These are phyloP conservation scores for Aspergillus amoenus DNA, from an alignment of 2,329 filamentous ascomycete genomes.

Conservation along the genomic window DNA sequence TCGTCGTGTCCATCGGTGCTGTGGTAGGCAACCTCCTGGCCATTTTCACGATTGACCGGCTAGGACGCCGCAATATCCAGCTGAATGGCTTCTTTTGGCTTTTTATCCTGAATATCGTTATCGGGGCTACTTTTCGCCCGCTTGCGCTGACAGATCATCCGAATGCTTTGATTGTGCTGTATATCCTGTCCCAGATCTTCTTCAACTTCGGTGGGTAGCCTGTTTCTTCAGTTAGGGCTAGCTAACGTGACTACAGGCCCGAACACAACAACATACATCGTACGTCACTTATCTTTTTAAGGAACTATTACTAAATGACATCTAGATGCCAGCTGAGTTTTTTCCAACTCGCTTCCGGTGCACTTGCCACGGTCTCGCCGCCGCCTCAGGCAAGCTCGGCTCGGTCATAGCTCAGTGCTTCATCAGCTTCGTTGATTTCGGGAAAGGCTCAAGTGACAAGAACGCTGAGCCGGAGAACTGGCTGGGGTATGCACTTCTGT, in stretches of 20 bases:
- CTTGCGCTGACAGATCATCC: conserved; percentile 1
- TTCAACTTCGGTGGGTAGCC: conserved; percentile 39
- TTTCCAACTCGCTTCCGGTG: conserved; percentile 52
- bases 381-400: conserved; percentile 49
- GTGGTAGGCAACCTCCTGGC: conserved; percentile 33
- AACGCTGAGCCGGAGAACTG: conserved; percentile 1
- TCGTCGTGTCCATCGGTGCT: conserved; percentile 33
- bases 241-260: conserved; percentile 12
- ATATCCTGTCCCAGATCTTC: conserved; percentile 40
- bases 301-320: too few relatives aligned
- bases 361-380: conserved; percentile 49
- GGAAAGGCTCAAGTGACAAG: neutral
- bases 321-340: conserved; percentile 47
- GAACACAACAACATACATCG: conserved; percentile 34
- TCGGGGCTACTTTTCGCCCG: conserved; percentile 11
- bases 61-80: conserved; percentile 35
- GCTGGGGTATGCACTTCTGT: conserved; percentile 16
- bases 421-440: conserved; percentile 13
- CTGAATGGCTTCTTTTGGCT: conserved; percentile 37
- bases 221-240: neutral
- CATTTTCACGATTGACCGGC: conserved; percentile 31
- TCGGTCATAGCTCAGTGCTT: conserved; percentile 29
- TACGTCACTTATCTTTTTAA: neutral
- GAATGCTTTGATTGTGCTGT: conserved; percentile 33
- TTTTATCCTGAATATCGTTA: conserved; percentile 22